A percentile compares a stretch with the other conserved stretches of the same genome.
Evolutionary conservation across 805 yeast species (phyloP).

Genomic region (Starmerella gropengiesseri): DNA sequence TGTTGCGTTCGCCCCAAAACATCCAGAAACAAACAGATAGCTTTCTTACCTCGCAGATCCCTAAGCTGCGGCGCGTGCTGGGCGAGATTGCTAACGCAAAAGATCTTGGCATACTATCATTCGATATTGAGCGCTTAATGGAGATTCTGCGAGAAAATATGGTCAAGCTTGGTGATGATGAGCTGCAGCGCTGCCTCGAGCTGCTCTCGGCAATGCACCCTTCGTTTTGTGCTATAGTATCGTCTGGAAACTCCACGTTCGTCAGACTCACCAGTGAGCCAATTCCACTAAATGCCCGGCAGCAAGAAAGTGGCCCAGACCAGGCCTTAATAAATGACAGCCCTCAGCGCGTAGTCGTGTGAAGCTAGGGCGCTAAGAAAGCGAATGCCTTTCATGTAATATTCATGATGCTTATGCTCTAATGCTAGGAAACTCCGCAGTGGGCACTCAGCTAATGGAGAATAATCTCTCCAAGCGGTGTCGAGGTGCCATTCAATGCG

Average conservation of each 20-base stretch:
- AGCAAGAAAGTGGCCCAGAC: too few species aligned
- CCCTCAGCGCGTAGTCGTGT: conserved; percentile 1
- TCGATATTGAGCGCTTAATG: conserved; percentile 18
- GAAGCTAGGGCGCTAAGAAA: too few species aligned
- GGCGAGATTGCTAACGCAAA: conserved; percentile 12
- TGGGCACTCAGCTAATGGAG: not conserved
- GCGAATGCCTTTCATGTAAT: too few species aligned
- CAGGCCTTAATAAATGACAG: too few species aligned
- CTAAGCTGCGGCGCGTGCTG: conserved; percentile 21
- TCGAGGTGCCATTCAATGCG: not conserved
- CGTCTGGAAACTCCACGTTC: conserved; percentile 22
- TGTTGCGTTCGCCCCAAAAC: conserved; percentile 6
- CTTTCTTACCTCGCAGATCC: conserved; percentile 24
- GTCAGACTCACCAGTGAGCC: conserved; percentile 16
- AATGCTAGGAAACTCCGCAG: not conserved
- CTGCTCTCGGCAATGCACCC: conserved; percentile 22
- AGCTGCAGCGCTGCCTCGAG: conserved; percentile 22
- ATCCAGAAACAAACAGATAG: conserved; percentile 11
- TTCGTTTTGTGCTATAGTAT: conserved; percentile 23
- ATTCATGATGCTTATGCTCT: too few species aligned
- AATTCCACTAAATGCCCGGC: too few species aligned
- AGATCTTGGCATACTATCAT: conserved; percentile 2
- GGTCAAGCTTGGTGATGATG: conserved; percentile 22
- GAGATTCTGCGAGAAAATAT: conserved; percentile 22
- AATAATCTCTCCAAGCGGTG: conserved; percentile 7